Conservation (phyloP, 495 filamentous ascomycete species). For the Schizothecium vesticola region DNA sequence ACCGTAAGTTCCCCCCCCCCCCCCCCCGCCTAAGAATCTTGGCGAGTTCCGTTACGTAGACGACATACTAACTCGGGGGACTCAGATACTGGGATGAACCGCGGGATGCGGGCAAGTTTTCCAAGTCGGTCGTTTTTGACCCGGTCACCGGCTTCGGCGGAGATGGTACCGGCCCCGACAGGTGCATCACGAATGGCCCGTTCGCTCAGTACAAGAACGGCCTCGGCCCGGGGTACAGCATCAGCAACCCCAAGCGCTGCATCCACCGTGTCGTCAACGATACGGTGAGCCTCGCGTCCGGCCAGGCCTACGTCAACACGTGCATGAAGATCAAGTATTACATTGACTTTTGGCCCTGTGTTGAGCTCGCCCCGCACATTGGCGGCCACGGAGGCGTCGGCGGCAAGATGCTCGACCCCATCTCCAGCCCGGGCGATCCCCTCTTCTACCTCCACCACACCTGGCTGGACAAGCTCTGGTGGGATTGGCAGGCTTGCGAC, state of each 20-base stretch:
- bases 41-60: background rate
- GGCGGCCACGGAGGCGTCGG: constrained; percentile 18
- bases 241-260: constrained; percentile 30
- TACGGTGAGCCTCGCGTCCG: background rate
- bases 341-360: constrained; percentile 14
- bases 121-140: constrained; percentile 32
- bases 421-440: constrained; percentile 38
- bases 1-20: background rate
- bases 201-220: constrained; percentile 29
- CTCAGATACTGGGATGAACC: constrained; percentile 48
- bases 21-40: background rate
- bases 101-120: constrained; percentile 37
- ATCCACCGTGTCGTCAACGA: constrained; percentile 30
- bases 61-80: background rate
- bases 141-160: too few relatives aligned
- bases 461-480: constrained; percentile 48
- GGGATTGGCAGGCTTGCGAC: constrained; percentile 42
- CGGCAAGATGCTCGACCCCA: constrained; percentile 27
- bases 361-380: constrained; percentile 14
- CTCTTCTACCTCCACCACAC: constrained; percentile 49
- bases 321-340: constrained; percentile 5
- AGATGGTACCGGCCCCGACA: constrained; percentile 7
- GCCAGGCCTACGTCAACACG: constrained; percentile 7
- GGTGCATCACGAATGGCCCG: constrained; percentile 38
- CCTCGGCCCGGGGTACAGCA: constrained; percentile 29